A percentile compares a stretch with the other conserved stretches of the same genome.
phyloP scores from a whole-genome alignment of 2,329 filamentous ascomycete genomes.

The Xylaria arbuscula region DNA sequence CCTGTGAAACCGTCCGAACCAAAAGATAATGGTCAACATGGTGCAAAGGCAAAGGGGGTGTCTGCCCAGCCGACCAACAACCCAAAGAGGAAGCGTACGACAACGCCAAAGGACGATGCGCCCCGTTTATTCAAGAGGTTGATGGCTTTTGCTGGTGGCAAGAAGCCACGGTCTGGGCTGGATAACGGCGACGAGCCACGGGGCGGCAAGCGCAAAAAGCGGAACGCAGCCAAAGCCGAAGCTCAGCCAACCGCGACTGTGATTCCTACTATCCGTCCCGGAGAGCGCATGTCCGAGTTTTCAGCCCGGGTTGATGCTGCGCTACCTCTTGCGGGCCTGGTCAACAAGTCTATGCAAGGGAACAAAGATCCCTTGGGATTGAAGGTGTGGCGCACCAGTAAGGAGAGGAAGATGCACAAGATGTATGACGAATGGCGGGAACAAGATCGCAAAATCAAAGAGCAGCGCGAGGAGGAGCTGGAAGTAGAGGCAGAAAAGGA shows the following conservation, averaged over 20 bases:
- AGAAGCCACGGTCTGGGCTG: constrained; percentile 70
- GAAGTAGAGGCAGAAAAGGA: constrained; percentile 73
- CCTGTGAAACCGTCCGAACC: constrained; percentile 55
- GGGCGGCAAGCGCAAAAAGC: constrained; percentile 50
- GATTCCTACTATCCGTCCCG: constrained; percentile 78
- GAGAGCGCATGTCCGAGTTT: constrained; percentile 86
- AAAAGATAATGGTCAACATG: constrained; percentile 44
- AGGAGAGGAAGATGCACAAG: constrained; percentile 85
- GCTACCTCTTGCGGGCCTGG: constrained; percentile 78
- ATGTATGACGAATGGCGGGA: constrained; percentile 82
- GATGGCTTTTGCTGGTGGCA: constrained; percentile 78
- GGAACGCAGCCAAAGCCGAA: constrained; percentile 40
- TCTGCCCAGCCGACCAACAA: constrained; percentile 53
- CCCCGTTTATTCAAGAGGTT: constrained; percentile 88
- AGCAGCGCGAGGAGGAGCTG: constrained; percentile 72
- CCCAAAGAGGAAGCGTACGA: constrained; percentile 61
- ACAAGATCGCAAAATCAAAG: constrained; percentile 71
- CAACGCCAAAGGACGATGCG: constrained; percentile 74
- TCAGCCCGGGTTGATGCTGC: constrained; percentile 84
- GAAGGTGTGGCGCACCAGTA: constrained; percentile 79
- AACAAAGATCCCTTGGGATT: constrained; percentile 73
- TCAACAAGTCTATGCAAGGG: constrained; percentile 68
- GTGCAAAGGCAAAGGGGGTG: constrained; percentile 38
- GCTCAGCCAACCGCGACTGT: constrained; percentile 46
- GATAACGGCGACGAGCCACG: constrained; percentile 72